A percentile compares a stretch with the other conserved stretches of the same genome.
Evolutionary conservation across 1,284 basidiomycete species (phyloP).

Genomic region (Apiotrichum sp.): DNA sequence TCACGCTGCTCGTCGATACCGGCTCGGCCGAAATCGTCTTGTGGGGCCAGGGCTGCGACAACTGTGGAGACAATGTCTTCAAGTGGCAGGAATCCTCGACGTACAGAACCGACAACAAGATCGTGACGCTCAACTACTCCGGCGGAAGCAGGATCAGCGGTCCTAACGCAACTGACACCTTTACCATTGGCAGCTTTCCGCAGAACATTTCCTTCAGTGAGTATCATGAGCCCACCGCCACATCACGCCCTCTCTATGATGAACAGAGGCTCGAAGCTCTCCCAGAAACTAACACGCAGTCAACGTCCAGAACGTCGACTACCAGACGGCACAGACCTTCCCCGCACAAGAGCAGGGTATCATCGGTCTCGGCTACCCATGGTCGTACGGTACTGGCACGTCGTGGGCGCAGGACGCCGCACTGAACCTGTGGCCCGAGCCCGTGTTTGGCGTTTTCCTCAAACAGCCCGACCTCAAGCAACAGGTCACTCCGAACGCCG

Average conservation of each 20-base stretch:
- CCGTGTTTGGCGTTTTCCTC: background rate
- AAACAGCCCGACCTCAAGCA: constrained; percentile 21
- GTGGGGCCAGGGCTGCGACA: background rate
- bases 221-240: background rate
- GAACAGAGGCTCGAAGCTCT: too few species aligned
- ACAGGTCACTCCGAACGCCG: background rate
- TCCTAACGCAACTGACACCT: background rate
- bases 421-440: background rate
- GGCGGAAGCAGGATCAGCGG: background rate
- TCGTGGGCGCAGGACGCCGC: background rate
- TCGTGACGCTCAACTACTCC: background rate
- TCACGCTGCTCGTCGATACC: constrained; percentile 51
- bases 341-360: background rate
- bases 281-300: constrained; percentile 49
- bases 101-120: constrained; percentile 49
- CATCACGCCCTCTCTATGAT: too few species aligned
- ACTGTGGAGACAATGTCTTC: background rate
- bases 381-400: background rate
- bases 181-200: constrained; percentile 59
- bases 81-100: constrained; percentile 53
- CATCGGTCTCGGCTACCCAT: background rate
- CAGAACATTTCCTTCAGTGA: constrained; percentile 51
- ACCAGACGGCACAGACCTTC: background rate
- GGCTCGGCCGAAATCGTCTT: constrained; percentile 31
- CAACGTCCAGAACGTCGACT: constrained; percentile 41